These are phyloP conservation scores for Zygosaccharomyces bailii DNA, from an alignment of 805 yeast genomes.

Conservation along the genomic window DNA sequence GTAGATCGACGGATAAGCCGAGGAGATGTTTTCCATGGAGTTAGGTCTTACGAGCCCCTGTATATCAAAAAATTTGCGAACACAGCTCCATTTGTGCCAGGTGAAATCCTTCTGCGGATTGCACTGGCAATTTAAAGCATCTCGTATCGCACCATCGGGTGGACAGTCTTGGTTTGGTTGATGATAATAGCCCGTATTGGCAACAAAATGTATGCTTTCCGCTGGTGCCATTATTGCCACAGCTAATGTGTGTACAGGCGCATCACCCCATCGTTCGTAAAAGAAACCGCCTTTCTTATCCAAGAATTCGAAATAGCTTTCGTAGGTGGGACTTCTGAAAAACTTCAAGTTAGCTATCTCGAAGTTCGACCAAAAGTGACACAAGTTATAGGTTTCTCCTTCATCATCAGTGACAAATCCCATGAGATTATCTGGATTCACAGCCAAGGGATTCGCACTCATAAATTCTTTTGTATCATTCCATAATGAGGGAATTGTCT, in stretches of 20 bases:
- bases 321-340: constrained; percentile 62
- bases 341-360: constrained; percentile 83
- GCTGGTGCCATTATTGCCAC: constrained; percentile 68
- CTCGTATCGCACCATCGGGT: constrained; percentile 36
- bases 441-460: constrained; percentile 33
- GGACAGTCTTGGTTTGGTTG: constrained; percentile 85
- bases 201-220: constrained; percentile 77
- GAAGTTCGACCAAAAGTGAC: constrained; percentile 92
- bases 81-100: constrained; percentile 63
- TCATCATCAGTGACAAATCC: constrained; percentile 57
- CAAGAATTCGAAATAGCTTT: constrained; percentile 60
- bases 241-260: constrained; percentile 88
- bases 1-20: constrained; percentile 14
- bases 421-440: constrained; percentile 58
- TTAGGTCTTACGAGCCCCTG: constrained; percentile 17
- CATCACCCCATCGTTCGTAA: constrained; percentile 96
- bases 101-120: constrained; percentile 57
- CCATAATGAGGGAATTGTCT: constrained; percentile 80
- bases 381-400: constrained; percentile 65
- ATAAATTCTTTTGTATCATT: constrained; percentile 65
- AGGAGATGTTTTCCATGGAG: constrained; percentile 10
- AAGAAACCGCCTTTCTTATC: constrained; percentile 80
- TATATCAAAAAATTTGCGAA: constrained; percentile 45
- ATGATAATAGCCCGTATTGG: constrained; percentile 89
- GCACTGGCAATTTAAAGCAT: constrained; percentile 57